These are phyloP conservation scores for Sporothrix dimorphospora DNA, from an alignment of 2,329 filamentous ascomycete genomes.

Conservation along the genomic window DNA sequence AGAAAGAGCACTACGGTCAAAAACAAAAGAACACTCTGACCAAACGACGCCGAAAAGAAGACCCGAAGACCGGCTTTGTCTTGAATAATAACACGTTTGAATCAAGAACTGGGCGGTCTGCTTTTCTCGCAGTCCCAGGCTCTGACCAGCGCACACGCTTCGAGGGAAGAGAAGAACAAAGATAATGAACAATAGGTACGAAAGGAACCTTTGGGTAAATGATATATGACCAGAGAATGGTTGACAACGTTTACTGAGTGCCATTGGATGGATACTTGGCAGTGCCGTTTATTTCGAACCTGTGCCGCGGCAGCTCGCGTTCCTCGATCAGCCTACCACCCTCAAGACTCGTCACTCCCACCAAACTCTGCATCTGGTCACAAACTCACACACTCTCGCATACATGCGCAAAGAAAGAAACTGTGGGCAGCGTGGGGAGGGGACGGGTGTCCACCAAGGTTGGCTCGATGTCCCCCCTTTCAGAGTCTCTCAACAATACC, in stretches of 20 bases:
- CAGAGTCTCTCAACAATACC: neutral
- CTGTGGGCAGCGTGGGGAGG: neutral
- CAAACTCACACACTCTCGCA: neutral
- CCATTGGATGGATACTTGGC: neutral
- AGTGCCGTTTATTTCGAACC: neutral
- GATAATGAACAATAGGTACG: neutral
- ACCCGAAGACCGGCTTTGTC: too few species aligned
- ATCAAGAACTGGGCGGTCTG: too few species aligned
- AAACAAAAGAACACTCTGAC: too few species aligned
- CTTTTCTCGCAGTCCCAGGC: neutral
- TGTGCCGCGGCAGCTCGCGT: constrained; percentile 3
- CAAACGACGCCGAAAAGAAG: too few species aligned
- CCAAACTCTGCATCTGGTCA: neutral
- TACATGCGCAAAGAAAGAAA: neutral
- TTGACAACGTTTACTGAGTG: neutral
- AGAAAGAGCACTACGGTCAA: too few species aligned
- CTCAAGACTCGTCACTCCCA: neutral
- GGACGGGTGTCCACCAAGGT: neutral
- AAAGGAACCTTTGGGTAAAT: neutral
- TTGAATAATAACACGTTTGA: too few species aligned
- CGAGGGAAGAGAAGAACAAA: neutral
- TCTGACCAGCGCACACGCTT: neutral
- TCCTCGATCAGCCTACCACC: neutral
- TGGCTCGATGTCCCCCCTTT: neutral
- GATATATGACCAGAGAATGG: neutral